A percentile compares a stretch with the other conserved stretches of the same genome.
Evolutionary conservation across 371 early-diverging fungal genomes (phyloP).

Genomic region (Saksenaea vasiformis): DNA sequence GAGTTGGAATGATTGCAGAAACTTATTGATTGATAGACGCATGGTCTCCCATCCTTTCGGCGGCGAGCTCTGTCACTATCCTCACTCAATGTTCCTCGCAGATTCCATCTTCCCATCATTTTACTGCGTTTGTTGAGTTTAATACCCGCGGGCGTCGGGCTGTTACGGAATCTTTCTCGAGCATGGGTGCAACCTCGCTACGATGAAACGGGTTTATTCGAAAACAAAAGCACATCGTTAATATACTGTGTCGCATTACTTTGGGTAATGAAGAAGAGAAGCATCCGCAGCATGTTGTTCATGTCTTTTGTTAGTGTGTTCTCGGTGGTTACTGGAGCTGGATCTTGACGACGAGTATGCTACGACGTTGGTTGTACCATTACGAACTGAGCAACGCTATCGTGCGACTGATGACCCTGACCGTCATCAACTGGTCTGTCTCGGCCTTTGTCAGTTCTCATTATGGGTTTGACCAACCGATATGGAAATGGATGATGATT

Average conservation of each 20-base stretch:
- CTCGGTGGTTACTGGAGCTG: conserved; percentile 65
- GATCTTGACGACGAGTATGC: conserved; percentile 60
- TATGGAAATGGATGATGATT: conserved; percentile 66
- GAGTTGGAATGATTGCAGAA: neutral
- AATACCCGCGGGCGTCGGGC: conserved; percentile 55
- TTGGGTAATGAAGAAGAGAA: conserved; percentile 48
- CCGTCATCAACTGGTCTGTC: conserved; percentile 61
- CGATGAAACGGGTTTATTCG: conserved; percentile 50
- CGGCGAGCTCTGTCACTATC: conserved; percentile 36
- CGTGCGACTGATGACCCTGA: conserved; percentile 61
- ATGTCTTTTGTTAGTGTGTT: conserved; percentile 42
- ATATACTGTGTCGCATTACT: conserved; percentile 59
- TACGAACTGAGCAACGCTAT: conserved; percentile 62
- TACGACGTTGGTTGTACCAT: conserved; percentile 61
- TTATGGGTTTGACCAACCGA: conserved; percentile 60
- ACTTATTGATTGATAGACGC: conserved; percentile 16
- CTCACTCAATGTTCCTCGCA: conserved; percentile 46
- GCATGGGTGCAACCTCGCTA: conserved; percentile 33
- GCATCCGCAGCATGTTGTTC: neutral
- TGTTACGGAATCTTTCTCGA: conserved; percentile 41
- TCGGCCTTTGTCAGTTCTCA: conserved; percentile 54
- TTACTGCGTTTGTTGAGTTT: conserved; percentile 40
- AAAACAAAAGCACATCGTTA: conserved; percentile 57
- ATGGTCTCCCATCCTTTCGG: conserved; percentile 33
- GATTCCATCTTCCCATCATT: conserved; percentile 41